Evolutionary conservation across 306 rosid species (phyloP).

Genomic region (Senna siamea): DNA sequence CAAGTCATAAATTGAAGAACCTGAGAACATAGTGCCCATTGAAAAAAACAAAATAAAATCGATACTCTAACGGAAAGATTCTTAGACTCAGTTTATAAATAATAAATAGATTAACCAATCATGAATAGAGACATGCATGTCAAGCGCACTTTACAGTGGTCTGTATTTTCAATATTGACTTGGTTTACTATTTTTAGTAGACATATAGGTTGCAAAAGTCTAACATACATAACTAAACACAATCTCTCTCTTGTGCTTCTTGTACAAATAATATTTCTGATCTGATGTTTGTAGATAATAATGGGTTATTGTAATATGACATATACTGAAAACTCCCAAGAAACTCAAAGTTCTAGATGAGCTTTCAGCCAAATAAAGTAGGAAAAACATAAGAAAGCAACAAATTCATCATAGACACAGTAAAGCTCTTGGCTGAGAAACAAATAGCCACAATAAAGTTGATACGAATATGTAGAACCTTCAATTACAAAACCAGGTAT

Average conservation of each 20-base stretch:
- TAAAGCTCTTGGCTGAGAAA: conserved; percentile 8
- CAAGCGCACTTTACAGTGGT: neutral
- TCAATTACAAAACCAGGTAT: conserved; percentile 1
- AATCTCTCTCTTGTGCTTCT: neutral
- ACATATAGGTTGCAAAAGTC: conserved; percentile 6
- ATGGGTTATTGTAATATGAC: neutral
- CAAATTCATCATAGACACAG: neutral
- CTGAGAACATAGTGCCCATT: conserved; percentile 17
- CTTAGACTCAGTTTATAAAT: neutral
- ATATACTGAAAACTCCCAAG: neutral
- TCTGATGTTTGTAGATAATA: neutral
- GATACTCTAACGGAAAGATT: neutral
- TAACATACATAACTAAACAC: neutral
- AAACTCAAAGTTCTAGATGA: conserved; percentile 13
- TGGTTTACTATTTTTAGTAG: neutral
- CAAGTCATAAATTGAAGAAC: conserved; percentile 19
- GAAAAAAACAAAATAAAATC: conserved; percentile 26
- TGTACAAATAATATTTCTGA: neutral
- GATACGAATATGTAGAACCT: neutral
- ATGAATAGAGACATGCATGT: neutral
- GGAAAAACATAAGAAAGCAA: conserved; percentile 15
- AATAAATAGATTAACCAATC: neutral
- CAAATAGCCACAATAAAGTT: neutral
- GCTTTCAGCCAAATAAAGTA: conserved; percentile 1
- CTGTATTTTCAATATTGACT: neutral